These are phyloP conservation scores for Dendrobium chrysotoxum DNA, from an alignment of 106 monocot species.

Conservation along the genomic window DNA sequence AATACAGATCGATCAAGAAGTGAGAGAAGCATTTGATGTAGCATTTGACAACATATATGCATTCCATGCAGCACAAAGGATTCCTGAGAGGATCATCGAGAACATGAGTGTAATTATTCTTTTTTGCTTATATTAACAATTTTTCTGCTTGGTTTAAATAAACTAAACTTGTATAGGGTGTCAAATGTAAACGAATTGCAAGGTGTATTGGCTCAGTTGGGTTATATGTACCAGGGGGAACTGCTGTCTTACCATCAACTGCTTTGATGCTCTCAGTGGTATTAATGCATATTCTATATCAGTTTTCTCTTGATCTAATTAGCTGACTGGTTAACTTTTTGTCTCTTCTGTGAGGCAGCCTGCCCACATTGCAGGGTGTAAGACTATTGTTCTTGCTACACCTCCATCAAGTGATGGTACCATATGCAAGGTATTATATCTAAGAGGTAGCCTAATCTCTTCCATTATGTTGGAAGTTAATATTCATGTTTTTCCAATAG, in stretches of 20 bases:
- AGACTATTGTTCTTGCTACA: constrained; percentile 94
- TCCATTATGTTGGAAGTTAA: constrained; percentile 1
- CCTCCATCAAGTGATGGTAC: constrained; percentile 78
- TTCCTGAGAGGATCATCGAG: constrained; percentile 64
- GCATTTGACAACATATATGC: constrained; percentile 96
- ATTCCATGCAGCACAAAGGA: constrained; percentile 77
- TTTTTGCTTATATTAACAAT: constrained; percentile 4
- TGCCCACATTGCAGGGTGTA: constrained; percentile 95
- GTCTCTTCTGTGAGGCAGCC: constrained; percentile 46
- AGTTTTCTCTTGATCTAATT: not conserved
- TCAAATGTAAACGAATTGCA: constrained; percentile 89
- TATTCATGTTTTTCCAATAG: constrained; percentile 23
- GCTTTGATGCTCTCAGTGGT: constrained; percentile 98
- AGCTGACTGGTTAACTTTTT: constrained; percentile 16
- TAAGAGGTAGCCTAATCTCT: not conserved
- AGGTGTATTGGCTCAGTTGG: constrained; percentile 83
- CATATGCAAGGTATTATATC: constrained; percentile 73
- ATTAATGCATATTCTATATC: constrained; percentile 13
- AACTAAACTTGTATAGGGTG: constrained; percentile 51
- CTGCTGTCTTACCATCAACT: constrained; percentile 96
- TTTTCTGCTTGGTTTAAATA: not conserved
- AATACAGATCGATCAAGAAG: constrained; percentile 79
- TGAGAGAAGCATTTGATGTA: constrained; percentile 88
- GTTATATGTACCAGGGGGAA: constrained; percentile 97
- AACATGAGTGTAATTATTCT: constrained; percentile 69